Percentiles rank a stretch among this genome's conserved stretches.
Conservation (phyloP, 2,329 filamentous ascomycete genomes). For the Claviceps pazoutovae region DNA sequence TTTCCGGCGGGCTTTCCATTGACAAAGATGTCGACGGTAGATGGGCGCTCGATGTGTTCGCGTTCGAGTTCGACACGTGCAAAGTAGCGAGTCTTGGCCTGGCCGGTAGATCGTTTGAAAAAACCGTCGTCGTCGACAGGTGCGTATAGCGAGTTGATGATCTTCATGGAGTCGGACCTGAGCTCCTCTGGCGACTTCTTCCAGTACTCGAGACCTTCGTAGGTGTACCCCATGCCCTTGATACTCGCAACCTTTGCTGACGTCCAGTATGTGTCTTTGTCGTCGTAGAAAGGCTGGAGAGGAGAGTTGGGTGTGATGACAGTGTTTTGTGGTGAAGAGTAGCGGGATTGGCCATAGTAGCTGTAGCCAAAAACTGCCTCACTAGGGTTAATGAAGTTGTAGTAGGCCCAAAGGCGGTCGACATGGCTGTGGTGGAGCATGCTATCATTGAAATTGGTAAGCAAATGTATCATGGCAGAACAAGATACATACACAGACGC, state of each 20-base stretch:
- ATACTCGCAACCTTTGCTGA: constrained; percentile 20
- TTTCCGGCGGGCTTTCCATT: constrained; percentile 18
- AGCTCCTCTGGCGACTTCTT: constrained; percentile 17
- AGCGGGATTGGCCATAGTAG: constrained; percentile 23
- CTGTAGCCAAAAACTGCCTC: constrained; percentile 20
- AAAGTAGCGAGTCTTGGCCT: constrained; percentile 19
- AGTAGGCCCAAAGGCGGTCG: constrained; percentile 49
- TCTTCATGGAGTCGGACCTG: constrained; percentile 14
- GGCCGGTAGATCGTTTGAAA: neutral
- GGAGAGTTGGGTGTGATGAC: constrained; percentile 29
- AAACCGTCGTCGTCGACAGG: neutral
- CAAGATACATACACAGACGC: too few relatives aligned
- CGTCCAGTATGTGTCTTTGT: constrained; percentile 27
- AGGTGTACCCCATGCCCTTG: constrained; percentile 25
- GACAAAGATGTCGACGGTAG: constrained; percentile 21
- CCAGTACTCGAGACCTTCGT: constrained; percentile 24
- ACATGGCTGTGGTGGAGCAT: constrained; percentile 43
- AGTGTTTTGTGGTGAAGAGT: constrained; percentile 25
- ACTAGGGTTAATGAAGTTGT: constrained; percentile 28
- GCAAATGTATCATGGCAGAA: neutral
- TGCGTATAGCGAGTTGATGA: constrained; percentile 22
- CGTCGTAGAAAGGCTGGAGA: constrained; percentile 35
- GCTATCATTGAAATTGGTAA: constrained; percentile 8
- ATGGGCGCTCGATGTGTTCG: constrained; percentile 21
- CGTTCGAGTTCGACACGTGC: constrained; percentile 21